Evolutionary conservation across 768 basidiomycete genomes (phyloP).

Genomic region (Suillus americanus): DNA sequence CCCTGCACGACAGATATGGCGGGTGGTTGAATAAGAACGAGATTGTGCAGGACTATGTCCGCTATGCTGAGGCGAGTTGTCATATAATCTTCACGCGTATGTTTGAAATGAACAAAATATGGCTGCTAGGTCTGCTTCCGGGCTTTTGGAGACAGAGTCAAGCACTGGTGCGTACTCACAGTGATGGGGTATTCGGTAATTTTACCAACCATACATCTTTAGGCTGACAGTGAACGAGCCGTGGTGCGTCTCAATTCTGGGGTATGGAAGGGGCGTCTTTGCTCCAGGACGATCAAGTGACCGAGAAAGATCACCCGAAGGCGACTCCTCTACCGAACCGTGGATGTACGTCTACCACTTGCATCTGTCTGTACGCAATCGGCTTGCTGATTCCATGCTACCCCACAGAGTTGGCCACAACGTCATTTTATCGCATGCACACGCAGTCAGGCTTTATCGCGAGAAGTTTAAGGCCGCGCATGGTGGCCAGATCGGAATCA

Average conservation of each 20-base stretch:
- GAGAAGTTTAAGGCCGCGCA: constrained; percentile 62
- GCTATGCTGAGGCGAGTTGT: constrained; percentile 52
- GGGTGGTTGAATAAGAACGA: constrained; percentile 77
- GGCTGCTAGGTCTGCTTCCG: constrained; percentile 62
- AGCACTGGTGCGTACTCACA: constrained; percentile 53
- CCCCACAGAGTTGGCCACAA: constrained; percentile 61
- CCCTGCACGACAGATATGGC: constrained; percentile 68
- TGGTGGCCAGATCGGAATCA: constrained; percentile 74
- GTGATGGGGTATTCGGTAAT: constrained; percentile 12
- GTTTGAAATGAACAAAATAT: neutral
- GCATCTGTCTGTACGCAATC: neutral
- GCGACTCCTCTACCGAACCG: constrained; percentile 64
- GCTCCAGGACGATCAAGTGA: constrained; percentile 71
- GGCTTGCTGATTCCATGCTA: constrained; percentile 3
- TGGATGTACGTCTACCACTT: constrained; percentile 54
- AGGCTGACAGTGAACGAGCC: constrained; percentile 80
- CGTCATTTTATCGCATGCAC: constrained; percentile 68
- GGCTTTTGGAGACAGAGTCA: constrained; percentile 73
- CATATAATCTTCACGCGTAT: neutral
- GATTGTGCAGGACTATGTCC: constrained; percentile 62
- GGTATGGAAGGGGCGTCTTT: constrained; percentile 71
- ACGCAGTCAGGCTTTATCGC: constrained; percentile 65
- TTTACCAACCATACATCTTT: constrained; percentile 18
- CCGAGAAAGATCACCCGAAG: constrained; percentile 55
- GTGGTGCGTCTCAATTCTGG: constrained; percentile 67